Base-by-base conservation (phyloP, 345 rosid genomes). In the Euphorbia peplus region DNA sequence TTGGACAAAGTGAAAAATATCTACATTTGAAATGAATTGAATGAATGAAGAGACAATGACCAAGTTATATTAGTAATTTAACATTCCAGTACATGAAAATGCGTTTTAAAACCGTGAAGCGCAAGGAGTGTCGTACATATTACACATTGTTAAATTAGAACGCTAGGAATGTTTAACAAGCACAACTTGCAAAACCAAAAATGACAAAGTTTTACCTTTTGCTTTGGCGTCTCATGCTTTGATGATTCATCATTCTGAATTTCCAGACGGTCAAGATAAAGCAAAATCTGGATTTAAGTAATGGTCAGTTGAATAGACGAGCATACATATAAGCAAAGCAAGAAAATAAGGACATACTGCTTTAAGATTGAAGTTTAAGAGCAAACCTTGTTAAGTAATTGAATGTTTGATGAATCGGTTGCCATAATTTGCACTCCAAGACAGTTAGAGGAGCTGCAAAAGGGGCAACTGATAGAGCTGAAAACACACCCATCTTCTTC, bases 401-500 rank as follows among this genome's bases (percentile, higher is more conserved):
- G 83, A 80, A 85, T 77, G 68, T 93, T 93, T 44, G 86, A 82
- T 73, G 92, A 84, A 82, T 93, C 88, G 52, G 96, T 81, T 69
- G 97, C 97, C 83, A 87, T 80, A 73, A 90, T 75, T 78, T 85
- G 88, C 25, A 85, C 97, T 50, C 97, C 98, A 25, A 90, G 88
- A 69, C 90, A 86, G 46, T 80, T 69, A 24, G 86, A 83, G 65
- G 50, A 58, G 59, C 67, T 83, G 75, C 98, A 93, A 83, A 84
- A 93, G 57, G 98, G 95, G 73, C 98, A 91, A 69, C 68, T 83
- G 58, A 90, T 76, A 41, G 83, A 82, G 67, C 76, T 85, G 85
- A 83, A 93, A 67, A 91, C 97, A 76, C 97, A 93, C 22, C 97
- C 97, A 79, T 93, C 98, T 81, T 91, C 86, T 78, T 88, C 78